Conservation (phyloP, 805 yeast species). For the Torulaspora franciscae region DNA sequence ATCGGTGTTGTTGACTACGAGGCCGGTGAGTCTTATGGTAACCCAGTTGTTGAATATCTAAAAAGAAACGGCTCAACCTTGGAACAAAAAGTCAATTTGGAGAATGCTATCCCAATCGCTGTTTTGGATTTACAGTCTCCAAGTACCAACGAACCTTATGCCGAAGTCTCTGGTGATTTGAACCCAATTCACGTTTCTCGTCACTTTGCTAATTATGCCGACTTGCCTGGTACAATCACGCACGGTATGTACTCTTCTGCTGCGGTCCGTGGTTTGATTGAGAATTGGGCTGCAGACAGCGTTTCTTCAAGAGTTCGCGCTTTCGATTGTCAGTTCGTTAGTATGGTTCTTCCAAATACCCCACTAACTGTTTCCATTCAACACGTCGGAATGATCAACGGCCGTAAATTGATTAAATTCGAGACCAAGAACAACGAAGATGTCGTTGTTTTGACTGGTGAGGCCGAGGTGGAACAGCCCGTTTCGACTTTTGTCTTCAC, state of each 20-base stretch:
- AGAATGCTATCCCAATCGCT: conserved; percentile 81
- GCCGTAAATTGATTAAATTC: conserved; percentile 93
- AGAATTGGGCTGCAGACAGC: conserved; percentile 97
- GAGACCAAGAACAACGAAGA: conserved; percentile 82
- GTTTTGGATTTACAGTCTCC: conserved; percentile 70
- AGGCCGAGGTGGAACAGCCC: conserved; percentile 99
- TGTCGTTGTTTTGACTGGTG: conserved; percentile 80
- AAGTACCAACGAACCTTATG: conserved; percentile 92
- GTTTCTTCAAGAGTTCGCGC: conserved; percentile 95
- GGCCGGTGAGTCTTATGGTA: conserved; percentile 92
- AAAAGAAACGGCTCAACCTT: conserved; percentile 86
- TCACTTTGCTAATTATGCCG: conserved; percentile 88
- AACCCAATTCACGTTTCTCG: conserved; percentile 97
- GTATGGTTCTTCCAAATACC: conserved; percentile 97
- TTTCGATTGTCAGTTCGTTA: conserved; percentile 82
- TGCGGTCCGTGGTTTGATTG: conserved; percentile 88
- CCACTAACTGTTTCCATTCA: conserved; percentile 79
- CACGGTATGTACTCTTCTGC: conserved; percentile 99
- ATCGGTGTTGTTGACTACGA: conserved; percentile 80
- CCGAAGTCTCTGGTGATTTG: conserved; percentile 95
- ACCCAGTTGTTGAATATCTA: conserved; percentile 94
- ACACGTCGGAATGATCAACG: conserved; percentile 98
- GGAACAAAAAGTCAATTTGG: conserved; percentile 90
- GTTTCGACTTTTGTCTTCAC: conserved; percentile 94
- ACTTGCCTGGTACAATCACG: conserved; percentile 94